phyloP scores from a whole-genome alignment of 495 filamentous ascomycete genomes.

The Neurospora sp. region DNA sequence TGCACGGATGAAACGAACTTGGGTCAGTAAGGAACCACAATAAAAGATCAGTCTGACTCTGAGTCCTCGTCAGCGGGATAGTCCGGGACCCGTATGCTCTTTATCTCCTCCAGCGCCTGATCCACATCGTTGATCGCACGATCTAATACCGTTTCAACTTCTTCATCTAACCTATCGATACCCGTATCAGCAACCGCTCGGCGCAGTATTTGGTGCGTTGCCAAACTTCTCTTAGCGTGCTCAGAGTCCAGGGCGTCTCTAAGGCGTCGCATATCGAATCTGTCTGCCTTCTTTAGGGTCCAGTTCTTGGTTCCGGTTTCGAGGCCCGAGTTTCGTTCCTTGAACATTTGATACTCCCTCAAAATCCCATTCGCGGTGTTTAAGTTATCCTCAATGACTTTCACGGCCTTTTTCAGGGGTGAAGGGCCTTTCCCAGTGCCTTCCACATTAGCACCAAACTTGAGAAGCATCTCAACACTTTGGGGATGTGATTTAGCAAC shows the following conservation, averaged over 20 bases:
- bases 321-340: background rate
- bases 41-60: too few relatives aligned
- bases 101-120: background rate
- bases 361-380: background rate
- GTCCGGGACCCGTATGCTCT: too few relatives aligned
- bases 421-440: background rate
- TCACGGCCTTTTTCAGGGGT: background rate
- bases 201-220: background rate
- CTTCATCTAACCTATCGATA: background rate
- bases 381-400: background rate
- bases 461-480: background rate
- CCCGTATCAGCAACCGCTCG: background rate
- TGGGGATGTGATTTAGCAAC: rapidly evolving
- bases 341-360: background rate
- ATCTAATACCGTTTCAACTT: background rate
- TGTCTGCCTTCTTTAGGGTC: background rate
- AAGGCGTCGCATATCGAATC: rapidly evolving
- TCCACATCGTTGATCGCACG: background rate
- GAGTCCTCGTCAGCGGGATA: too few relatives aligned
- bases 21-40: too few relatives aligned
- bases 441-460: background rate
- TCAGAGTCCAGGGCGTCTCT: too few relatives aligned
- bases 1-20: too few relatives aligned
- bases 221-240: background rate
- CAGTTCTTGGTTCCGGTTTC: background rate